phyloP scores from a whole-genome alignment of 1,284 basidiomycete species.

The Fomitopsis betulina region DNA sequence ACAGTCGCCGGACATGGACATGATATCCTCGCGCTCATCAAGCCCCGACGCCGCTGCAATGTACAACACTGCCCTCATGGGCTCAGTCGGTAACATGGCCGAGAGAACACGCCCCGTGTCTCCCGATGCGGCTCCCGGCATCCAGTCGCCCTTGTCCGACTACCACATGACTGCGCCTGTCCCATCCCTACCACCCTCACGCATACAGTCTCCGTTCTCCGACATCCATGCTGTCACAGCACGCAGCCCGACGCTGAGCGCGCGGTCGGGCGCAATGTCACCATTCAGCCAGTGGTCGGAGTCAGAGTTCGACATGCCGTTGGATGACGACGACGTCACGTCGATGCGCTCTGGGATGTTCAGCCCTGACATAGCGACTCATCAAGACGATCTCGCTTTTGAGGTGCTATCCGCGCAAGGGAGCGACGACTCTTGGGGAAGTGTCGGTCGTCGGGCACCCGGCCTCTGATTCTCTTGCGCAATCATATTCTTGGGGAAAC shows the following conservation, averaged over 20 bases:
- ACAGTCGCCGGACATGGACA: constrained; percentile 3
- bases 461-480: constrained; percentile 2
- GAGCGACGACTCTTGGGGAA: constrained; percentile 24
- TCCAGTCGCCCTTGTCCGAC: constrained; percentile 24
- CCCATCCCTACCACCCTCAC: constrained; percentile 12
- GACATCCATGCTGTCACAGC: constrained; percentile 17
- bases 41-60: constrained; percentile 21
- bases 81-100: constrained; percentile 6
- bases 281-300: constrained; percentile 16
- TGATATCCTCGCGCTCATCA: constrained; percentile 17
- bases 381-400: constrained; percentile 18
- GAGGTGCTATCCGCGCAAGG: constrained; percentile 17
- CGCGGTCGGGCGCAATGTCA: constrained; percentile 7
- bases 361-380: constrained; percentile 12
- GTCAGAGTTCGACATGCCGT: constrained; percentile 17
- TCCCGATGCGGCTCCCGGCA: constrained; percentile 12
- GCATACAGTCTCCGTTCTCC: constrained; percentile 23
- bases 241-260: constrained; percentile 8
- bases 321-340: constrained; percentile 21
- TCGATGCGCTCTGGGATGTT: constrained; percentile 27
- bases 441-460: constrained; percentile 25
- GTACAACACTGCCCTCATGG: constrained; percentile 19
- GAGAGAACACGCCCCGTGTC: constrained; percentile 1
- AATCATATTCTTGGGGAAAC: background rate
- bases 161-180: constrained; percentile 4